Percentiles rank a stretch among this genome's conserved stretches.
Conservation (phyloP, 2,329 filamentous ascomycete species). For the Colletotrichum ledebouriae region DNA sequence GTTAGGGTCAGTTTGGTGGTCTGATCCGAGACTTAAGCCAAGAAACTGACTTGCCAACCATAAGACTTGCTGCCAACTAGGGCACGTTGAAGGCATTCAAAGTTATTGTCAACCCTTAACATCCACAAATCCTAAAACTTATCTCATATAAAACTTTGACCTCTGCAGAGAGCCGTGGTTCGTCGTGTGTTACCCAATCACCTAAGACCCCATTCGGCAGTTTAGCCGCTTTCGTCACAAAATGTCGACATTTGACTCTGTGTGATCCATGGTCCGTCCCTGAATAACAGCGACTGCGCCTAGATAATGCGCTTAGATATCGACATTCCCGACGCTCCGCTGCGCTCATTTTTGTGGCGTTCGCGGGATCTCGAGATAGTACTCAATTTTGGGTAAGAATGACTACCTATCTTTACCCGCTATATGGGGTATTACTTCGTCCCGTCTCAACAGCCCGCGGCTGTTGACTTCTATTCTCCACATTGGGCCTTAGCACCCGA, state of each 20-base stretch:
- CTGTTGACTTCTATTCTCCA: conserved; percentile 9
- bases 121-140: background rate
- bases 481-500: background rate
- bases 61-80: no score
- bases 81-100: background rate
- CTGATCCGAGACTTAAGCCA: no score
- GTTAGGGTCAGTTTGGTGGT: no score
- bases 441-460: background rate
- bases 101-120: background rate
- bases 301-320: conserved; percentile 2
- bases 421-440: background rate
- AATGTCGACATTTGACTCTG: no score
- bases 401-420: background rate
- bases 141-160: no score
- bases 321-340: background rate
- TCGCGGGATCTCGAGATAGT: background rate
- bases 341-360: background rate
- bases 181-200: background rate
- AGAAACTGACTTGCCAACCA: no score
- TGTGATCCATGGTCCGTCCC: no score
- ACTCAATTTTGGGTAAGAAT: background rate
- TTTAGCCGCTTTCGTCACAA: no score
- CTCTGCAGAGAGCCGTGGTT: background rate
- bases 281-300: background rate
- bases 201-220: background rate